Evolutionary conservation across 2,329 filamentous ascomycete genomes (phyloP), one percentile per base, ranked within the genome.

Genomic region (Pyricularia grisea): DNA sequence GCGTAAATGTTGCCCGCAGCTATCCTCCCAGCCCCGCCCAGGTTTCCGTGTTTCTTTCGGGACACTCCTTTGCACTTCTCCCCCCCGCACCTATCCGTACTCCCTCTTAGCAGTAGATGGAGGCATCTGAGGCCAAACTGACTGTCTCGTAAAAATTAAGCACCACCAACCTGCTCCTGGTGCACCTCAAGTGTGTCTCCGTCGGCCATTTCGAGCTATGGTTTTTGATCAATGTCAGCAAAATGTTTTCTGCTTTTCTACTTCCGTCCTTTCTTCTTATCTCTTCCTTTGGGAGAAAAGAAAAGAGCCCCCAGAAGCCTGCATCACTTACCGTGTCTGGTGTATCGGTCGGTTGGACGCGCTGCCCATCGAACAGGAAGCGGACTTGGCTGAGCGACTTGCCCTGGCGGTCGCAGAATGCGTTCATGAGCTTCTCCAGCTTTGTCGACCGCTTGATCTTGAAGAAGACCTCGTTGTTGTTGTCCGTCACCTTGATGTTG

Each of bases 391-490:
- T 87, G 7, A 90, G 82, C 42, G 90, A 88, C 84, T 98, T 98
- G 75, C 95, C 95, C 79, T 97, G 94, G 28, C 95, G 88, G 74
- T 98, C 94, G 80, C 95, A 99, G 80, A 98, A 99, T 25, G 95
- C 95, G 71, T 93, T 91, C 95, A 99, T 99, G 69, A 99, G 85
- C 84, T 99, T 99, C 82, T 97, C 95, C 1, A 99, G 87, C 79
- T 93, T 92, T 0, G 95, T 99, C 27, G 91, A 93, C 55, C 94
- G 88, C 90, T 99, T 99, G 83, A 99, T 99, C 85, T 99, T 99
- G 85, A 99, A 99, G 81, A 98, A 99, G 75, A 99, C 94, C 79
- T 99, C 95, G 79, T 99, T 99, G 83, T 97, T 97, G 83, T 97
- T 97, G 75, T 99, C 95, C 0, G 95, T 98, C 17, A 99, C 95